Percentiles rank a stretch among this genome's conserved stretches.
Evolutionary conservation across 306 rosid genomes (phyloP).

Genomic region (Quercus ilex): DNA sequence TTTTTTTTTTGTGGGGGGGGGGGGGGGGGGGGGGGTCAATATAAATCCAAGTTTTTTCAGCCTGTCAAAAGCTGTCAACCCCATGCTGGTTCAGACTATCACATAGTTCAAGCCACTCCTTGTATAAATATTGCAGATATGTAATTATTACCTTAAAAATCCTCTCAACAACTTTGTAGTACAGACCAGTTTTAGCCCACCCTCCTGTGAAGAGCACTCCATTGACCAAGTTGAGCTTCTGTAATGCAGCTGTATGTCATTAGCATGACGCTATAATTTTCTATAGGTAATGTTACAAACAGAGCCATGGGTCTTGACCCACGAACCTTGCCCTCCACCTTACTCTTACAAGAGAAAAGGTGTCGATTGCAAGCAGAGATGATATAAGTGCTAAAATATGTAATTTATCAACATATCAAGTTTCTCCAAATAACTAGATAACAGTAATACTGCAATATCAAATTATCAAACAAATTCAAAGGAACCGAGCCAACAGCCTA

Average conservation of each 20-base stretch:
- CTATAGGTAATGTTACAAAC: no score
- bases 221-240: slow-evolving; percentile 83
- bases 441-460: neutral
- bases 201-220: slow-evolving; percentile 97
- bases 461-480: no score
- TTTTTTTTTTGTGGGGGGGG: no score
- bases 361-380: neutral
- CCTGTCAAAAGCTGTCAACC: neutral
- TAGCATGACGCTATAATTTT: neutral
- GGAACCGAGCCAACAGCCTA: no score
- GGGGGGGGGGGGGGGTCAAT: no score
- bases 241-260: slow-evolving; percentile 26
- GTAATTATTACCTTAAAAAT: slow-evolving; percentile 57
- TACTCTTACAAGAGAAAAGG: no score
- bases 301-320: neutral
- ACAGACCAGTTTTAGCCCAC: slow-evolving; percentile 64
- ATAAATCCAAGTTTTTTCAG: neutral
- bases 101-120: neutral
- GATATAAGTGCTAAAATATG: neutral
- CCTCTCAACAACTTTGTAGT: slow-evolving; percentile 47
- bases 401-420: neutral
- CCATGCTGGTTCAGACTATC: neutral
- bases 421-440: neutral
- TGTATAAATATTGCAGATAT: neutral
- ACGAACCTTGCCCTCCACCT: neutral